phyloP scores from a whole-genome alignment of 768 basidiomycete species.

The Lentinula boryana region DNA sequence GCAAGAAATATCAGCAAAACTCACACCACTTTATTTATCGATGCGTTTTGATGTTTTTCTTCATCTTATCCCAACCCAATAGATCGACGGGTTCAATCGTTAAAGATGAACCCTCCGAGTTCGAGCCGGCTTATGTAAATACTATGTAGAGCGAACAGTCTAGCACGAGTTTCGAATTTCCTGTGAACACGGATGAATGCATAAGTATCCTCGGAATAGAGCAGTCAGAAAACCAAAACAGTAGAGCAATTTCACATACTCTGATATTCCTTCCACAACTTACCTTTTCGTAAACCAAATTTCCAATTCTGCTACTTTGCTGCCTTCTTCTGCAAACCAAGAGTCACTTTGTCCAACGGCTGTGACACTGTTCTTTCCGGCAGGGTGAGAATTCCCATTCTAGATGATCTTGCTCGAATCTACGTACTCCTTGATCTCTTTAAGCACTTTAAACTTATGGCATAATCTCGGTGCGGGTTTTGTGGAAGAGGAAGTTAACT shows the following conservation, averaged over 20 bases:
- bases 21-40: neutral
- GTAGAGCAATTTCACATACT: too few relatives aligned
- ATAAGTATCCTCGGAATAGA: too few relatives aligned
- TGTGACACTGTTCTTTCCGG: too few relatives aligned
- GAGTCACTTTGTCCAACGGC: neutral
- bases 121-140: too few relatives aligned
- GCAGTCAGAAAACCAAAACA: too few relatives aligned
- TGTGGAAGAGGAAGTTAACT: neutral
- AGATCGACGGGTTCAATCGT: neutral
- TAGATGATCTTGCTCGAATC: neutral
- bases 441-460: neutral
- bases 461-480: neutral
- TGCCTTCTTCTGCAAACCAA: neutral
- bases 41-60: neutral
- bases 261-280: too few relatives aligned
- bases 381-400: too few relatives aligned
- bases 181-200: neutral
- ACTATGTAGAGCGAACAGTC: neutral
- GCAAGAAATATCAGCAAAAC: too few relatives aligned
- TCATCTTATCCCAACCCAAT: neutral
- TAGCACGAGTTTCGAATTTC: neutral
- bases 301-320: neutral
- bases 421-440: neutral
- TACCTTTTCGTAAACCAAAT: neutral
- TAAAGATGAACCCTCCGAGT: neutral